Percentiles rank a stretch among this genome's conserved stretches.
These are phyloP conservation scores for Rauvolfia tetraphylla DNA, from an alignment of 257 asterid species.

Conservation along the genomic window DNA sequence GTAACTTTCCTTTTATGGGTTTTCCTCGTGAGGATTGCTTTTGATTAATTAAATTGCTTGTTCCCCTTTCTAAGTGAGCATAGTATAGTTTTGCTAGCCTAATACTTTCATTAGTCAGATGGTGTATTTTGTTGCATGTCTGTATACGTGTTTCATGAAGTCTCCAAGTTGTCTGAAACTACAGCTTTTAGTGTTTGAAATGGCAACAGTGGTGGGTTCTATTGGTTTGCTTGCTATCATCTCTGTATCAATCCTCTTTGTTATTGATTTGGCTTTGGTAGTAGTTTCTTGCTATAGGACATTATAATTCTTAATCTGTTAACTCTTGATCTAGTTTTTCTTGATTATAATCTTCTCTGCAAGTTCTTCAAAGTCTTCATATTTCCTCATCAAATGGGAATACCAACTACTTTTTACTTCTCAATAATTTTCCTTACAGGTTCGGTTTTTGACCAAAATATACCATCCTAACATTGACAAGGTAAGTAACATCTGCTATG, in stretches of 20 bases:
- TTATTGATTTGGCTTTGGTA: background rate
- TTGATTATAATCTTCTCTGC: background rate
- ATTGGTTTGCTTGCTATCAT: background rate
- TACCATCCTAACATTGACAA: slow-evolving; percentile 97
- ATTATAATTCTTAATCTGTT: background rate
- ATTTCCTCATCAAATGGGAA: slow-evolving; percentile 8
- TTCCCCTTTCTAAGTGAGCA: background rate
- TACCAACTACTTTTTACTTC: slow-evolving; percentile 4
- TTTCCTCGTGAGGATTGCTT: background rate
- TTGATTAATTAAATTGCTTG: background rate
- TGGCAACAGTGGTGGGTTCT: background rate
- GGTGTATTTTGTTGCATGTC: background rate
- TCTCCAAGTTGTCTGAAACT: background rate
- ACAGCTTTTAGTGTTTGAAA: background rate
- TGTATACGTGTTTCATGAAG: background rate
- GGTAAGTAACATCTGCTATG: slow-evolving; percentile 25
- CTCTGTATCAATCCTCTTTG: background rate
- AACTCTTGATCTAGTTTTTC: background rate
- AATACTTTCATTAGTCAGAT: background rate
- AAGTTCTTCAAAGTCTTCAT: background rate
- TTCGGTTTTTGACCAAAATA: slow-evolving; percentile 92
- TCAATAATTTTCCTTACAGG: slow-evolving; percentile 41
- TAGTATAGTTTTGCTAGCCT: background rate
- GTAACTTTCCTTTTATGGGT: background rate
- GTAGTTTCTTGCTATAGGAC: background rate